Percentiles rank a stretch among this genome's conserved stretches.
phyloP scores from a whole-genome alignment of 768 basidiomycete genomes.

The Leccinum subgranulosum region DNA sequence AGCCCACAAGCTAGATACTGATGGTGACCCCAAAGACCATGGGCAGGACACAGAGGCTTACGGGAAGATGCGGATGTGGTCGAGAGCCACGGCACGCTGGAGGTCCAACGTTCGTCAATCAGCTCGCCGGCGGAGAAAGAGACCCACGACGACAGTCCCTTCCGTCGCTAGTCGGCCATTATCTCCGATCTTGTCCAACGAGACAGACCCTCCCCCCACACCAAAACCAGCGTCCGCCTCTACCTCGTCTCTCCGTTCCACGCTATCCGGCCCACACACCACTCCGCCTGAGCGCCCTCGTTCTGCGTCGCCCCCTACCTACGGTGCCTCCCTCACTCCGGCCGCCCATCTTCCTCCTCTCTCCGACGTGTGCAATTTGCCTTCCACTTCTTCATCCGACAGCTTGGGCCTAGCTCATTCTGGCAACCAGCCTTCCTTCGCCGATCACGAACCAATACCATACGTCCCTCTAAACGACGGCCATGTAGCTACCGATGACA shows the following conservation, averaged over 20 bases:
- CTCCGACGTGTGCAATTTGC: slow-evolving; percentile 5
- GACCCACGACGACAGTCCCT: neutral
- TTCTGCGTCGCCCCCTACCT: slow-evolving; percentile 42
- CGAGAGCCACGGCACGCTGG: slow-evolving; percentile 66
- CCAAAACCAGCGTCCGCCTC: neutral
- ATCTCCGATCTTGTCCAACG: slow-evolving; percentile 14
- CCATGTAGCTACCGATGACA: slow-evolving; percentile 70
- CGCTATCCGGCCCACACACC: slow-evolving; percentile 1
- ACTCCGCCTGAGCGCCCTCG: slow-evolving; percentile 13
- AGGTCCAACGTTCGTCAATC: slow-evolving; percentile 56
- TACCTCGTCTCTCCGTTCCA: neutral
- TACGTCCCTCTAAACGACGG: slow-evolving; percentile 38
- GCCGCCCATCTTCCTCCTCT: slow-evolving; percentile 1
- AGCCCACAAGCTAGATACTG: slow-evolving; percentile 21
- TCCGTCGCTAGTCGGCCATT: slow-evolving; percentile 8
- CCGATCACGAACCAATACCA: slow-evolving; percentile 20
- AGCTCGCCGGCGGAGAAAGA: slow-evolving; percentile 53
- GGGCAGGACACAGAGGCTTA: slow-evolving; percentile 45
- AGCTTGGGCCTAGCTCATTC: slow-evolving; percentile 3
- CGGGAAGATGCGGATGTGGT: slow-evolving; percentile 59
- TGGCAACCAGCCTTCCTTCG: neutral
- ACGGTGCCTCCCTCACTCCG: slow-evolving; percentile 34
- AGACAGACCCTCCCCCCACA: neutral
- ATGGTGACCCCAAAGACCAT: slow-evolving; percentile 29
- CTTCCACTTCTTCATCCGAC: slow-evolving; percentile 13